phyloP scores from a whole-genome alignment of 176 grass and related monocot genomes.

The Eragrostis curvula region DNA sequence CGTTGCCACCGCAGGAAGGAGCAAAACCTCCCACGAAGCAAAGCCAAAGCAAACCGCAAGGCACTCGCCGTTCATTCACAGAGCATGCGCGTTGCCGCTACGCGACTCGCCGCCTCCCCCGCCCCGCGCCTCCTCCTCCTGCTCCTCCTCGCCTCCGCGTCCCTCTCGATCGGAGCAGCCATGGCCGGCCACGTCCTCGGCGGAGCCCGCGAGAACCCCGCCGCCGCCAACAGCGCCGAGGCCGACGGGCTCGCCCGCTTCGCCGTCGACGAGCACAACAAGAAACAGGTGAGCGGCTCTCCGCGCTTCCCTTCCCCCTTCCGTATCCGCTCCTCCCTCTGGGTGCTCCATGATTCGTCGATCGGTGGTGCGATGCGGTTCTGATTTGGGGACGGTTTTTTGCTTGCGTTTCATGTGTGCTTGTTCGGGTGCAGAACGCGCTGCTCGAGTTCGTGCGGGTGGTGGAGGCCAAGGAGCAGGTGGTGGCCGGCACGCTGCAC shows the following conservation, averaged over 20 bases:
- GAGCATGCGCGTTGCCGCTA: constrained; percentile 52
- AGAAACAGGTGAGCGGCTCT: constrained; percentile 54
- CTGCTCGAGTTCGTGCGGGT: constrained; percentile 81
- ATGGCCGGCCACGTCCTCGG: constrained; percentile 53
- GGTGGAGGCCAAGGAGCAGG: constrained; percentile 92
- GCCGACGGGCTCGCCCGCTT: constrained; percentile 78
- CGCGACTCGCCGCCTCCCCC: neutral
- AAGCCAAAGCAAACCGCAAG: neutral
- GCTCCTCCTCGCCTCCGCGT: constrained; percentile 29
- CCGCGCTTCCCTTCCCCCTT: too few relatives aligned
- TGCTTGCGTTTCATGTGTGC: too few relatives aligned
- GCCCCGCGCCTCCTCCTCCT: neutral
- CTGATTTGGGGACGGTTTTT: constrained; percentile 12
- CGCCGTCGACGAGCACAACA: constrained; percentile 93
- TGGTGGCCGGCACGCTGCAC: constrained; percentile 82
- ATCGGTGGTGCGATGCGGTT: neutral
- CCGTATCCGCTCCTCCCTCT: too few relatives aligned
- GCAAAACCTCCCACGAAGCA: constrained; percentile 31
- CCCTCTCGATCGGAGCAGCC: constrained; percentile 43
- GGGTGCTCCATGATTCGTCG: neutral
- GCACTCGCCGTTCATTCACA: neutral
- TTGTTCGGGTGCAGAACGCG: constrained; percentile 58
- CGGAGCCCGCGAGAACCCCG: constrained; percentile 25
- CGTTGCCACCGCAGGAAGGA: neutral
- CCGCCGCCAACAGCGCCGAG: constrained; percentile 68